These are phyloP conservation scores for Lichtheimia corymbifera DNA, from an alignment of 371 early-diverging fungal genomes.

Conservation along the genomic window DNA sequence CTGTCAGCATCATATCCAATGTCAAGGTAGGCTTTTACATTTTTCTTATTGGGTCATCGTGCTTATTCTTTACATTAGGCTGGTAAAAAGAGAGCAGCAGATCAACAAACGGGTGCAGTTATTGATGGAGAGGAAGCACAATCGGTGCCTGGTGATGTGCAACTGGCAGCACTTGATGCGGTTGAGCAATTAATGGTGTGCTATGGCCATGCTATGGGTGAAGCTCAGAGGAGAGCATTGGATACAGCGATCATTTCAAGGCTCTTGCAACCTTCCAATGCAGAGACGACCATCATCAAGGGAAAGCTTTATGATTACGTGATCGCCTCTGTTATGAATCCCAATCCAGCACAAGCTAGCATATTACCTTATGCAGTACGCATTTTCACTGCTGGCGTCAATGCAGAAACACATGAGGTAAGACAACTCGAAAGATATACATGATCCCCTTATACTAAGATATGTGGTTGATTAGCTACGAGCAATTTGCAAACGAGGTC, in stretches of 20 bases:
- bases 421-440: neutral
- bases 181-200: conserved; percentile 19
- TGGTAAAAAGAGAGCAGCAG: conserved; percentile 9
- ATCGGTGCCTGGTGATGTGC: conserved; percentile 27
- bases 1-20: neutral
- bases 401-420: conserved; percentile 40
- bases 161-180: conserved; percentile 27
- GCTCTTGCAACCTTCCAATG: conserved; percentile 22
- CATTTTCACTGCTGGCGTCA: conserved; percentile 42
- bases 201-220: conserved; percentile 38
- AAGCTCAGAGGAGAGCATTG: conserved; percentile 21
- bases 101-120: conserved; percentile 2
- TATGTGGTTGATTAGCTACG: conserved; percentile 24
- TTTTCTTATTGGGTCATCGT: neutral
- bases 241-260: conserved; percentile 33
- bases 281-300: conserved; percentile 27
- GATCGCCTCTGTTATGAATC: conserved; percentile 38
- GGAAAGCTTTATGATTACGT: conserved; percentile 39
- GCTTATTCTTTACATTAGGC: neutral
- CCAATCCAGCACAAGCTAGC: conserved; percentile 42
- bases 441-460: neutral
- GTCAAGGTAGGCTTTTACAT: neutral
- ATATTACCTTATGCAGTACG: conserved; percentile 43
- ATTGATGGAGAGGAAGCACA: neutral
- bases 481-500: conserved; percentile 43